These are phyloP conservation scores for Yarrowia deformans DNA, from an alignment of 805 yeast genomes.

Conservation along the genomic window DNA sequence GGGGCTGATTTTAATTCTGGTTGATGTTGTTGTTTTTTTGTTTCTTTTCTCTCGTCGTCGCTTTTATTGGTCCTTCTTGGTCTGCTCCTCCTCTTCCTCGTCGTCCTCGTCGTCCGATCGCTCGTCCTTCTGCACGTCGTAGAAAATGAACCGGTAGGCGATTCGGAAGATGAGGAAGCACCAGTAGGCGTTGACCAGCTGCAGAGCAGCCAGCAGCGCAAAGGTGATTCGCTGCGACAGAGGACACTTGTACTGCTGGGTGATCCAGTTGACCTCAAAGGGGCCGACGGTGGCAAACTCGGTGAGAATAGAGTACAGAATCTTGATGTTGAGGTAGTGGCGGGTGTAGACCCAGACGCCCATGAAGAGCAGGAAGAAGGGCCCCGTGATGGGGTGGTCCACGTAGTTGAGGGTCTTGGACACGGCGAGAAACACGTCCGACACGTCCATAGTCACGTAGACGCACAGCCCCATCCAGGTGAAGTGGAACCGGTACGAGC, in stretches of 20 bases:
- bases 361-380: conserved; percentile 73
- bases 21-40: too few species aligned
- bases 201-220: conserved; percentile 75
- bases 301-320: conserved; percentile 66
- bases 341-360: conserved; percentile 85
- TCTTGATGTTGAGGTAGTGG: conserved; percentile 80
- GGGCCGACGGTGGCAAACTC: conserved; percentile 88
- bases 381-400: conserved; percentile 67
- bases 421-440: conserved; percentile 84
- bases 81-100: conserved; percentile 52
- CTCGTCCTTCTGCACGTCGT: conserved; percentile 74
- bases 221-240: conserved; percentile 92
- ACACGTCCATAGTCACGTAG: conserved; percentile 94
- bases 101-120: conserved; percentile 87
- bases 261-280: conserved; percentile 78
- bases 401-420: conserved; percentile 90
- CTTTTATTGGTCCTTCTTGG: conserved; percentile 33
- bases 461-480: conserved; percentile 94
- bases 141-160: conserved; percentile 66
- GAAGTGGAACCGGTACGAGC: conserved; percentile 91
- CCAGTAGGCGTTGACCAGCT: conserved; percentile 89
- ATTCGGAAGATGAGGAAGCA: conserved; percentile 80
- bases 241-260: conserved; percentile 96
- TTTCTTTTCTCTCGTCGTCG: too few species aligned
- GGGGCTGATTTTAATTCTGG: not conserved